Conservation (phyloP, 345 rosid genomes). For the Aegle marmelos region DNA sequence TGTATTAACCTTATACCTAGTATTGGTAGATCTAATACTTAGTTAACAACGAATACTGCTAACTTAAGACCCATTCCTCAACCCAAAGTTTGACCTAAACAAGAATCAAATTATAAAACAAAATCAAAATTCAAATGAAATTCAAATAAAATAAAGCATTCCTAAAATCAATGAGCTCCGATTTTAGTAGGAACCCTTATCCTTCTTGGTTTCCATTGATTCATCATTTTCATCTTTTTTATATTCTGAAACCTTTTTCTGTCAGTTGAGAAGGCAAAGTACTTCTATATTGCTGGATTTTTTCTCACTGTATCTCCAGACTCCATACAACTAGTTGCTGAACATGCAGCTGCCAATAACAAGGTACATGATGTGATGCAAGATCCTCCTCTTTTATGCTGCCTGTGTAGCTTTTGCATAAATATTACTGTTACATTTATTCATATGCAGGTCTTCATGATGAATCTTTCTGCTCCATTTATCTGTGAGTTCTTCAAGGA, state of each 20-base stretch:
- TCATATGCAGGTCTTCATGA: constrained; percentile 58
- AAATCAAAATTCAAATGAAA: too few species aligned
- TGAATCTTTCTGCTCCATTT: constrained; percentile 98
- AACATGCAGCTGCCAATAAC: constrained; percentile 90
- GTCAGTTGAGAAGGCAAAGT: constrained; percentile 93
- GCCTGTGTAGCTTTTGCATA: neutral
- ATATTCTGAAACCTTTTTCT: neutral
- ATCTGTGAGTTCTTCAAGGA: constrained; percentile 99
- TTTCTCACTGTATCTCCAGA: constrained; percentile 95
- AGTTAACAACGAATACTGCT: neutral
- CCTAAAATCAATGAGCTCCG: neutral
- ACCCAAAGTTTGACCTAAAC: neutral
- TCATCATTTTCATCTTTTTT: neutral
- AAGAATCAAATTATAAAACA: neutral
- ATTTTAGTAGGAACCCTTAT: neutral
- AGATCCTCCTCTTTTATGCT: neutral
- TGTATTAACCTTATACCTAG: neutral
- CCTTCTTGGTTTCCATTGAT: neutral
- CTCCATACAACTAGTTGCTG: constrained; percentile 81
- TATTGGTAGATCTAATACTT: neutral
- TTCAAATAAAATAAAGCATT: neutral
- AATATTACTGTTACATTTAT: neutral
- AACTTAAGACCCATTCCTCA: neutral
- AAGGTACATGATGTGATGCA: constrained; percentile 45
- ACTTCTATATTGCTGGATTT: constrained; percentile 89